Base-by-base conservation (phyloP, 352 stramenopile species). In the Phytopythium boreale region DNA sequence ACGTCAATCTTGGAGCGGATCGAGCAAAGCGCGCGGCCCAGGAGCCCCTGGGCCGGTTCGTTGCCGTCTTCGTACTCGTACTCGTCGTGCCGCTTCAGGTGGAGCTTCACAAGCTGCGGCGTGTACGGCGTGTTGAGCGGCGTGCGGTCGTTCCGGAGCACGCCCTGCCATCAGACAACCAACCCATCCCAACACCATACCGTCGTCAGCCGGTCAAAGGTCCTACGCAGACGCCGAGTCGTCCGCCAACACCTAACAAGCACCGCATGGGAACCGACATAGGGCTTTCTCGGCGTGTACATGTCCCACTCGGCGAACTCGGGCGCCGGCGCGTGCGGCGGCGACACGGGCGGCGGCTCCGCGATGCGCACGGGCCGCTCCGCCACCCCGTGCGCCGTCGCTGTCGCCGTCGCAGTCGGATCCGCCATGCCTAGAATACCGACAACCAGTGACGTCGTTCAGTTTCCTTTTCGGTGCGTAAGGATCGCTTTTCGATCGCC, bases 71-170 rank as follows among this genome's bases (percentile, higher is more conserved):
- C 61, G 59, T 82, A 62, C 14, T 80, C 67, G 60, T 86, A 79
- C 51, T 86, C 82, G 46, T 88, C 81, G 52, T 92, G 82, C 20
- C 72, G 71, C 52, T 76, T 77, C 49, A 93, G 62, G 36, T 93
- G 85, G 49, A 93, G 65, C 68, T 92, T 92, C 67, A 92, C 84
- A n/a, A 93, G 76, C 50, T 91, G 82, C 39, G 85, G 85, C n/a
- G 85, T 93, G 64, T 89, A 93, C 57, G 85, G 85, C 55, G 85
- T 93, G 62, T 93, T 93, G 9, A 93, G 69, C 53, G 85, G 85
- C 68, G 85, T 93, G 24, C 82, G 72, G 65, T 92, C 82, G 36
- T 90, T 92, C 12, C 85, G 80, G 27, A 84, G 31, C 62, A 87
- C 78, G 46, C 80, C 72, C 81, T 91, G 58, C 34, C 29, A 14